These are phyloP conservation scores for Turnera subulata DNA, from an alignment of 345 rosid genomes.

Conservation along the genomic window DNA sequence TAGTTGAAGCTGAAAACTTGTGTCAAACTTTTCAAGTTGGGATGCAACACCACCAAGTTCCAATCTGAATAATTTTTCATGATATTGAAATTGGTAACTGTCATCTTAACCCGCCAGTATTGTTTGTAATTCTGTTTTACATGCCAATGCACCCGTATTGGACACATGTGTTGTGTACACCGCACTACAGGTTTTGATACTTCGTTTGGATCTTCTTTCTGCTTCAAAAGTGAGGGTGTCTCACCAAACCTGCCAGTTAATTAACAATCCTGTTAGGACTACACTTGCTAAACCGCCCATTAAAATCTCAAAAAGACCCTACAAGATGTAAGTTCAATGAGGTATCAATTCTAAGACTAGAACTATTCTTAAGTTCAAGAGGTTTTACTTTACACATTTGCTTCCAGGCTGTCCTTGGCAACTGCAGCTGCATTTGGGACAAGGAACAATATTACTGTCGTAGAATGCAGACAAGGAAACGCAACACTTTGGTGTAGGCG, in stretches of 20 bases:
- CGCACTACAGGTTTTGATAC: conserved; percentile 41
- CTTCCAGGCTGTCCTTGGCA: conserved; percentile 46
- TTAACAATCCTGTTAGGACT: too few species aligned
- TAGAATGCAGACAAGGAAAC: conserved; percentile 84
- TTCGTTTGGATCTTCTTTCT: conserved; percentile 36
- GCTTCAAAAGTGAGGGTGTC: conserved; percentile 31
- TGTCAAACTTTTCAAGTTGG: conserved; percentile 50
- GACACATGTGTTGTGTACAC: conserved; percentile 78
- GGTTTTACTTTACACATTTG: conserved; percentile 47
- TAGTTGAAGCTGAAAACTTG: conserved; percentile 78
- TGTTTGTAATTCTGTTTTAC: conserved; percentile 71
- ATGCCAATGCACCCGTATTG: conserved; percentile 78
- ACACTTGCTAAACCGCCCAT: background rate
- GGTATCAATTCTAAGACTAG: too few species aligned
- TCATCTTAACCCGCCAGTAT: conserved; percentile 78
- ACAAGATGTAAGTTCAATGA: too few species aligned
- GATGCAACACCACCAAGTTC: conserved; percentile 80
- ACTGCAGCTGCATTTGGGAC: conserved; percentile 70
- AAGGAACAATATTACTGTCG: conserved; percentile 54
- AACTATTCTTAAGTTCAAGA: background rate
- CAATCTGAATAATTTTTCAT: conserved; percentile 66
- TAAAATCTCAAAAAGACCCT: background rate
- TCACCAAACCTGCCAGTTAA: conserved; percentile 38
- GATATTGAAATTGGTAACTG: conserved; percentile 52
- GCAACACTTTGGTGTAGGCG: conserved; percentile 70